Evolutionary conservation across 176 grass and related monocot species (phyloP).

Genomic region (Cenchrus fungigraminus): DNA sequence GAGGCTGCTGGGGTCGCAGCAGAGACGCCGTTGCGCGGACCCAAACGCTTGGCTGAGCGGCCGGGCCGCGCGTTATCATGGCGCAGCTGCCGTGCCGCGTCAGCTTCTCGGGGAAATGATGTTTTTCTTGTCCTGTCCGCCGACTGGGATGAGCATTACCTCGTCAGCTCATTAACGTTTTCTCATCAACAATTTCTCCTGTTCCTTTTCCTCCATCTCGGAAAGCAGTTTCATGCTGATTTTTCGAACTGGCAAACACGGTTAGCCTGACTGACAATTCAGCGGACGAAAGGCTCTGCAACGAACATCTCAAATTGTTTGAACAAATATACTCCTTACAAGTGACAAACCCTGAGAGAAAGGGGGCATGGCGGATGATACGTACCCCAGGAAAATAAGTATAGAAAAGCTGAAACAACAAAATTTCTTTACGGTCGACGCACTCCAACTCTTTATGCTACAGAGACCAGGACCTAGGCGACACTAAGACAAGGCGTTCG

Average conservation of each 20-base stretch:
- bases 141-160: not conserved
- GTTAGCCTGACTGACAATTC: conserved; percentile 1
- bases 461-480: conserved; percentile 48
- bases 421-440: conserved; percentile 43
- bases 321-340: conserved; percentile 20
- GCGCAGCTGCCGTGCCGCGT: not conserved
- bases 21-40: conserved; percentile 10
- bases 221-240: not conserved
- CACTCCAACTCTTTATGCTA: conserved; percentile 56
- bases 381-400: conserved; percentile 26
- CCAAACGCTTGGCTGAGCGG: not conserved
- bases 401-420: conserved; percentile 38
- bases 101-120: not conserved
- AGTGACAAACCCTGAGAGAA: conserved; percentile 25
- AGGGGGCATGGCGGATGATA: not conserved
- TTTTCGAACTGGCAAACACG: not conserved
- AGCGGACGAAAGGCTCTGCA: not conserved
- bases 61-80: not conserved
- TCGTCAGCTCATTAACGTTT: not conserved
- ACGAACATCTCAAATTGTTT: conserved; percentile 39
- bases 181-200: not conserved
- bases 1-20: not conserved
- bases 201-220: not conserved
- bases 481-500: conserved; percentile 39
- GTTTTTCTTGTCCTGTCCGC: not conserved